Evolutionary conservation across 192 early-diverging fungal genomes (phyloP).

Genomic region (Spizellomyces sp.): DNA sequence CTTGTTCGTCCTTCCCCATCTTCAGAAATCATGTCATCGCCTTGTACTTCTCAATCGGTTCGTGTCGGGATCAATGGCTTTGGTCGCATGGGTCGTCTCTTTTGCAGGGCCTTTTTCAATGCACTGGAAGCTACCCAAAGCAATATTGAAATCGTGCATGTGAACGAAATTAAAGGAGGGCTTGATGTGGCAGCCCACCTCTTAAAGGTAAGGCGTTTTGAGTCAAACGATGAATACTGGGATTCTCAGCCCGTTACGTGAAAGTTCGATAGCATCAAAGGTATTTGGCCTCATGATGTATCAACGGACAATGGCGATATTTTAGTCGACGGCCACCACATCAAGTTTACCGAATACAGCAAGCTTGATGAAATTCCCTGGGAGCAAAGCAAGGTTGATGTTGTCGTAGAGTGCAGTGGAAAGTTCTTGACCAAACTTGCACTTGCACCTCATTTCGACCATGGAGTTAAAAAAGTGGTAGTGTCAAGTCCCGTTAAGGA

Average conservation of each 20-base stretch:
- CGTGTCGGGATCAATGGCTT: conserved; percentile 29
- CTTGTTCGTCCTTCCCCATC: too few relatives aligned
- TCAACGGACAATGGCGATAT: neutral
- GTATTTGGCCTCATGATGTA: conserved; percentile 14
- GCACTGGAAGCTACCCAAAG: neutral
- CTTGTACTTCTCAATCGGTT: neutral
- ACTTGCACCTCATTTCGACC: conserved; percentile 12
- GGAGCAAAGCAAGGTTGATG: conserved; percentile 15
- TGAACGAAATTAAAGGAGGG: conserved; percentile 24
- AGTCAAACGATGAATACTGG: neutral
- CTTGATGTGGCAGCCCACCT: conserved; percentile 13
- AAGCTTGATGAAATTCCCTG: conserved; percentile 14
- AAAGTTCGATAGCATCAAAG: conserved; percentile 28
- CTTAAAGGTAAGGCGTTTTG: conserved; percentile 8
- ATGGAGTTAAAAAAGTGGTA: conserved; percentile 21
- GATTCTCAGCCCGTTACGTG: neutral
- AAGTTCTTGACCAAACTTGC: conserved; percentile 18
- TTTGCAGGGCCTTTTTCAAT: conserved; percentile 9
- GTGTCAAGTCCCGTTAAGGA: conserved; percentile 31
- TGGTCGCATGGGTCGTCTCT: conserved; percentile 25
- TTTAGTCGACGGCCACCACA: conserved; percentile 2
- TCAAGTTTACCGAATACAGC: conserved; percentile 21
- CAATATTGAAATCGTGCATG: conserved; percentile 12
- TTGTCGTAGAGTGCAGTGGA: conserved; percentile 26
- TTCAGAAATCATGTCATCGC: too few relatives aligned